Evolutionary conservation across 1,284 basidiomycete genomes (phyloP), one percentile per base, ranked within the genome.

Genomic region (Fomitopsis palustris): DNA sequence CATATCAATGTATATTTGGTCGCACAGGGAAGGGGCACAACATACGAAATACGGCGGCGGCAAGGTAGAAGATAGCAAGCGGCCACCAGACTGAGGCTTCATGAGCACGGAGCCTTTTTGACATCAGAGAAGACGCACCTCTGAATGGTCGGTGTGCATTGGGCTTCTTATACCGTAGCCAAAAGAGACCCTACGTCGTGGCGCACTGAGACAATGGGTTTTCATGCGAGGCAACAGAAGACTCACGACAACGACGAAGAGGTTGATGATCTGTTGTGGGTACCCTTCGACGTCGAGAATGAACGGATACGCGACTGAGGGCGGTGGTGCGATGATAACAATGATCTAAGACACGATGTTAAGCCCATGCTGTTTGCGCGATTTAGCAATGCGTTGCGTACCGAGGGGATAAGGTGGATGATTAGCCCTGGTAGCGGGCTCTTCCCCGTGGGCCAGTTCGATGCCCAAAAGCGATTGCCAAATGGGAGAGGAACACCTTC

Each of bases 301-400:
- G 70, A 90, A 87, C 12, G 85, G 76, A 65, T 87, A 90, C 0
- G 85, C 86, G 64, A 89, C 87, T 1, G 84, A 82, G 0, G 86
- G 81, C 4, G 87, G 88, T 0, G 84, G 78, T 1, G 75, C 75
- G 23, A 83, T 65, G 61, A 85, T 75, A 61, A 85, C 75, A n/a
- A 79, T 72, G 19, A 87, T 70, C 82, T 84, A 9, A n/a, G 19
- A 16, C 7, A 23, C 9, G 12, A 35, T 3, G n/a, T 12, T 2
- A 39, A 17, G 27, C 19, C 8, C 21, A 16, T 2, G 38, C 16
- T 7, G 47, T 14, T 51, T 29, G 12, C 10, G n/a, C 21, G 23
- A 43, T 31, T 19, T n/a, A 42, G 27, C 12, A 12, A 17, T n/a
- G 37, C 53, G 16, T 10, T 52, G 72, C 75, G 58, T 76, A 79